phyloP scores from a whole-genome alignment of 768 basidiomycete species.

The Mycena crocata region DNA sequence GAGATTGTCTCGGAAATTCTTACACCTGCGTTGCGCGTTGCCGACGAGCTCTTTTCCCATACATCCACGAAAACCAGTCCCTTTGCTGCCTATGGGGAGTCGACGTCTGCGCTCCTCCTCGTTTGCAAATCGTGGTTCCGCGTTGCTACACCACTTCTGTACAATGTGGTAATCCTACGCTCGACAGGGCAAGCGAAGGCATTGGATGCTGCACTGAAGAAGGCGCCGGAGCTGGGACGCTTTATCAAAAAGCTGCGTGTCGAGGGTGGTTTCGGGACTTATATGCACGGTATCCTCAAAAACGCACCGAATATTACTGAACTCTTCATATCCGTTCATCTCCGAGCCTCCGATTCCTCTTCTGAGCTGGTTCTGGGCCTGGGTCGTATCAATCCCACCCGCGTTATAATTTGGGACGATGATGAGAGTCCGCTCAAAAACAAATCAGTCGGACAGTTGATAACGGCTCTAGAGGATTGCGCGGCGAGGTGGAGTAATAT shows the following conservation, averaged over 20 bases:
- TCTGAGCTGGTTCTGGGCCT: not conserved
- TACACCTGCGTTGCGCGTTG: not conserved
- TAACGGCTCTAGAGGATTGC: not conserved
- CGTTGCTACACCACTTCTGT: conserved; percentile 10
- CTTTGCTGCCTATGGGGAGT: not conserved
- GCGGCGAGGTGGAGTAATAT: not conserved
- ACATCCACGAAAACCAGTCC: not conserved
- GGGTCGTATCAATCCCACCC: not conserved
- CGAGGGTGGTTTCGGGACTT: conserved; percentile 9
- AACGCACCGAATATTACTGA: conserved; percentile 1
- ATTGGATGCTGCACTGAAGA: not conserved
- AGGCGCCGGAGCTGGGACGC: not conserved
- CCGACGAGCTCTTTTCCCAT: not conserved
- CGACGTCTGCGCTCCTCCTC: not conserved
- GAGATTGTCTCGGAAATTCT: conserved; percentile 11
- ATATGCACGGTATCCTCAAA: conserved; percentile 11
- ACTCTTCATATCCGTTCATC: not conserved
- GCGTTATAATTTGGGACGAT: not conserved
- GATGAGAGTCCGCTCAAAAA: not conserved
- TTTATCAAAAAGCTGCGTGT: conserved; percentile 16
- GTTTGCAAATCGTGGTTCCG: conserved; percentile 13
- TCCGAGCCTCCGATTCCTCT: not conserved
- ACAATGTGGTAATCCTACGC: conserved; percentile 3
- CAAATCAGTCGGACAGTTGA: not conserved
- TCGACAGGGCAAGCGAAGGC: conserved; percentile 13